These are phyloP conservation scores for Erodium chrysanthum DNA, from an alignment of 441 rosid species.

Conservation along the genomic window DNA sequence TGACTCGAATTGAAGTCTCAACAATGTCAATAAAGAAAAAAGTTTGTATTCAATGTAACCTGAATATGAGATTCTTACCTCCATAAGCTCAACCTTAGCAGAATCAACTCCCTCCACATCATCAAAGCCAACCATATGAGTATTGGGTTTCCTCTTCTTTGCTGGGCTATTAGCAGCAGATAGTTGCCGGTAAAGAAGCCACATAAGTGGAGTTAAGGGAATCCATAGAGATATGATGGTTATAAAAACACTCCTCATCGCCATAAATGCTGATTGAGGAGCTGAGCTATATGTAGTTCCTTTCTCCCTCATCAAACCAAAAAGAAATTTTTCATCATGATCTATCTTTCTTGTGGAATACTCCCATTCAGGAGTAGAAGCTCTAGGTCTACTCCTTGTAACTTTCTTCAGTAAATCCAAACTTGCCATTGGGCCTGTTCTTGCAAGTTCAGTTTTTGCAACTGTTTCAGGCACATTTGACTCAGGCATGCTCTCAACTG, in stretches of 20 bases:
- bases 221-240: constrained; percentile 77
- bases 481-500: constrained; percentile 25
- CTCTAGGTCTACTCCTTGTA: neutral
- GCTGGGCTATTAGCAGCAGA: constrained; percentile 83
- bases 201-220: constrained; percentile 83
- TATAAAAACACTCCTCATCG: constrained; percentile 54
- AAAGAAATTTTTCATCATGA: constrained; percentile 84
- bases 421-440: too few relatives aligned
- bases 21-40: neutral
- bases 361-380: constrained; percentile 55
- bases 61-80: constrained; percentile 38
- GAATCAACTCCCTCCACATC: constrained; percentile 94
- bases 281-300: constrained; percentile 75
- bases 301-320: constrained; percentile 78
- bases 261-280: constrained; percentile 65
- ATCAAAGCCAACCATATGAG: constrained; percentile 54
- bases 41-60: neutral
- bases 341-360: constrained; percentile 76
- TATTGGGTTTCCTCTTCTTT: constrained; percentile 49
- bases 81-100: constrained; percentile 86
- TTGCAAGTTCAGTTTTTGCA: too few relatives aligned
- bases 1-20: neutral
- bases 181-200: constrained; percentile 89
- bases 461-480: constrained; percentile 6
- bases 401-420: too few relatives aligned